Base-by-base conservation (phyloP, 2,329 filamentous ascomycete species). In the Penicillium sp. region DNA sequence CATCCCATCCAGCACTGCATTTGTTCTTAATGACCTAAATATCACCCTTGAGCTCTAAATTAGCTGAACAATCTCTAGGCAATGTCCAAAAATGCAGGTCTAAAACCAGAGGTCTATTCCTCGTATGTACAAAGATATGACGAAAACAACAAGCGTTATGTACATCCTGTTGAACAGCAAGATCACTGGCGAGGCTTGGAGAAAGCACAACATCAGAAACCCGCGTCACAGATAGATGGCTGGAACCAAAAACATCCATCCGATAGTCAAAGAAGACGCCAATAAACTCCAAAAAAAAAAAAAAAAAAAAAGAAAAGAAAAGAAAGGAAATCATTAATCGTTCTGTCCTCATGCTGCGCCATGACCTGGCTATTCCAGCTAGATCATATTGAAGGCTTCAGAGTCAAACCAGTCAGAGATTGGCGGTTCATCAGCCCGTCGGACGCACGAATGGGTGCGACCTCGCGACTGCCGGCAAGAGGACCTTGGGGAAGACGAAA, bases 261-360 rank as follows among this genome's bases (percentile, higher is more conserved):
- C 9, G 16, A n/a, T 28, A 28, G n/a, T 56, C 4, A n/a, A 37
- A 29, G 39, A 36, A 33, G n/a, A 55, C 57, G 49, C 34, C 34
- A 21, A 24, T 21, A 55, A 56, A 59, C 48, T 36, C 58, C 56
- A 53, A 37, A 34, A 33, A 54, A 48, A 49, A 42, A n/a, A 5
- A 42, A 18, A 14, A 21, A 21, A 18, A 52, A 36, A 29, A n/a
- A n/a, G n/a, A 37, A 34, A 33, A 54, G 48, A 49, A 42, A n/a
- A 5, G 24, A 18, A 14, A 21, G 13, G 36, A 55, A 51, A 52
- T 60, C 55, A 57, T 54, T 42, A 52, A 55, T 58, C 54, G 39
- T 58, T 54, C 51, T 34, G 26, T 48, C 49, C 53, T 52, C 43
- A 37, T 53, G 24, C 53, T 49, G 43, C 29, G 16, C 46, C 55